Conservation (phyloP, 2,329 filamentous ascomycete species). For the Exophiala aquamarina region DNA sequence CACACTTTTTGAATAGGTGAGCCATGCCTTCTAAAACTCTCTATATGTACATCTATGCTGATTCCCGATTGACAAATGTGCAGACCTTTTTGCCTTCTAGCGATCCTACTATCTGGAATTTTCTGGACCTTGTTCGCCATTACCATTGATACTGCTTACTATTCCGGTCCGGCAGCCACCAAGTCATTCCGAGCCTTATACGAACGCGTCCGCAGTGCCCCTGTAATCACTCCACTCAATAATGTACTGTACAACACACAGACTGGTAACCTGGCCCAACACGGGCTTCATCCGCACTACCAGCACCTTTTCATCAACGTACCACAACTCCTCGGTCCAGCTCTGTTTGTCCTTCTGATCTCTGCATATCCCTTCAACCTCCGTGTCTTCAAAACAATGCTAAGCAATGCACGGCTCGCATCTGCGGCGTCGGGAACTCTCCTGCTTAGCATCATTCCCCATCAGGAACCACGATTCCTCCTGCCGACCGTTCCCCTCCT, state of each 20-base stretch:
- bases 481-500: slow-evolving; percentile 53
- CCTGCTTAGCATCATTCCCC: slow-evolving; percentile 47
- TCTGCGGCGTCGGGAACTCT: slow-evolving; percentile 45
- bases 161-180: slow-evolving; percentile 46
- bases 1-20: slow-evolving; percentile 80
- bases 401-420: slow-evolving; percentile 39
- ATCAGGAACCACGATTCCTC: slow-evolving; percentile 55
- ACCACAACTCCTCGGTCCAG: slow-evolving; percentile 70
- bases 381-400: slow-evolving; percentile 25
- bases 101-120: slow-evolving; percentile 64
- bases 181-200: slow-evolving; percentile 38
- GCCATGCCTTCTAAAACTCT: slow-evolving; percentile 30
- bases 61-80: slow-evolving; percentile 6
- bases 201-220: slow-evolving; percentile 59
- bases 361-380: slow-evolving; percentile 31
- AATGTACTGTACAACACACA: slow-evolving; percentile 74
- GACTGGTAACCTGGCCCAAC: slow-evolving; percentile 68
- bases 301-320: slow-evolving; percentile 73
- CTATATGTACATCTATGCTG: not conserved
- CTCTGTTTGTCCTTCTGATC: slow-evolving; percentile 59
- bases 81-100: slow-evolving; percentile 60
- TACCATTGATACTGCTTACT: slow-evolving; percentile 82
- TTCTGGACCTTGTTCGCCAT: slow-evolving; percentile 72
- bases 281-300: slow-evolving; percentile 77
- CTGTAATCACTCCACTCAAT: slow-evolving; percentile 74